Evolutionary conservation across 1,139 yeast genomes (phyloP), one percentile per base, ranked within the genome.

Genomic region (Suhomyces bokatorum): DNA sequence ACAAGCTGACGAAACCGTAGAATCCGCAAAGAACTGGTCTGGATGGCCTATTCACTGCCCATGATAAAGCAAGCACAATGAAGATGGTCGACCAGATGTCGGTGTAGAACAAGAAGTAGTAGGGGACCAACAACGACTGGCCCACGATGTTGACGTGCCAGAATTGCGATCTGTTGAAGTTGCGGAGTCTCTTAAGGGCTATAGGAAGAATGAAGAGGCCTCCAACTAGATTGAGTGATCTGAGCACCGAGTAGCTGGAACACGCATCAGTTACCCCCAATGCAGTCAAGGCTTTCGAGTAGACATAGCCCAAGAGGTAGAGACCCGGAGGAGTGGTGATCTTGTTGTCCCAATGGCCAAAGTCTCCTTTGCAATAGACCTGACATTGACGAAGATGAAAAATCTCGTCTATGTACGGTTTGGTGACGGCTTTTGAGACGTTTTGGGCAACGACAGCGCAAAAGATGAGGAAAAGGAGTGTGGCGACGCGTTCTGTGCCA

Each of bases 311-410:
- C 10, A 90, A 57, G 9, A 76, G 51, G 58, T 93, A 93, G 31
- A 93, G 68, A 0, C 99, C 99, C 1, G 99, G 99, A 1, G 99
- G 99, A 0, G 99, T 93, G 3, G 99, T 93, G 60, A 95, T 89
- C 60, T 91, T 93, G 30, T 82, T 75, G 62, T 93, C 93, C 97
- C 98, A 93, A 1, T 69, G 58, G 12, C 52, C 48, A 66, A 83
- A 89, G 39, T 80, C 69, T 11, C 85, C 85, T 1, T 64, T 55
- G 49, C 89, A 79, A 59, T 87, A 91, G 31, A 70, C 72, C 46
- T 80, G 73, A 12, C 96, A 83, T 66, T 93, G 98, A 7, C 84
- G 80, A 29, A 87, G 72, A 59, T 93, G 99, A 64, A 93, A 93
- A 14, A 80, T 71, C 62, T 93, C 99, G 66, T 93, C 99, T 37